Evolutionary conservation across 2,329 filamentous ascomycete species (phyloP), one percentile per base, ranked within the genome.

Genomic region (Fusarium penzigii): DNA sequence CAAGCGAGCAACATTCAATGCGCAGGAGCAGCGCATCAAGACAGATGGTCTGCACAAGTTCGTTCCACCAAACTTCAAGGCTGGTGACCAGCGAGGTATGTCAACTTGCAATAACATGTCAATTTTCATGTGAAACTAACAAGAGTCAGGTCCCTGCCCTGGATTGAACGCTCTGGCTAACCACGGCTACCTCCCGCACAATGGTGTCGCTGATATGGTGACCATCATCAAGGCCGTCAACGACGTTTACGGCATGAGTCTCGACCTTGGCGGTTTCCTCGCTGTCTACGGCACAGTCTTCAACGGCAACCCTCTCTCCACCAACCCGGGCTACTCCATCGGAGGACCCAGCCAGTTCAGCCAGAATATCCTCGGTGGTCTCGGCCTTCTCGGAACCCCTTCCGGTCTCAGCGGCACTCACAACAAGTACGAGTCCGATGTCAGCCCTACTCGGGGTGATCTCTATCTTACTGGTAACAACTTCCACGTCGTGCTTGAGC

Each of bases 351-450:
- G 72, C 29, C 55, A 64, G 9, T 62, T 67, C 20, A 67, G 71
- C 10, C 68, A 72, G 46, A 77, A 77, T 45, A 65, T 78, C 2
- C 65, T 80, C 1, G 67, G 70, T 17, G 78, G 78, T 2, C 49
- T 39, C 2, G 53, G 55, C 3, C 12, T 57, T 2, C 53, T 57
- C 45, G 55, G 55, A n/a, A 57, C 50, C 7, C 54, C 55, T 1
- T 6, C 50, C 17, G 58, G 58, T 5, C 69, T 83, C 2, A 71
- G 71, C 14, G 76, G 76, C 16, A 76, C 76, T 2, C 81, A 84
- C 62, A 82, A 83, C 61, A 78, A 77, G 52, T 78, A 81, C 57
- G 80, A 84, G 66, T 68, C 74, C 1, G 80, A 84, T 65, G 76
- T 70, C 0, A 82, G 78, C 40, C 70, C 74, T 39, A 81, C 79